Evolutionary conservation across 306 rosid genomes (phyloP).

Genomic region (Sindora glabra): DNA sequence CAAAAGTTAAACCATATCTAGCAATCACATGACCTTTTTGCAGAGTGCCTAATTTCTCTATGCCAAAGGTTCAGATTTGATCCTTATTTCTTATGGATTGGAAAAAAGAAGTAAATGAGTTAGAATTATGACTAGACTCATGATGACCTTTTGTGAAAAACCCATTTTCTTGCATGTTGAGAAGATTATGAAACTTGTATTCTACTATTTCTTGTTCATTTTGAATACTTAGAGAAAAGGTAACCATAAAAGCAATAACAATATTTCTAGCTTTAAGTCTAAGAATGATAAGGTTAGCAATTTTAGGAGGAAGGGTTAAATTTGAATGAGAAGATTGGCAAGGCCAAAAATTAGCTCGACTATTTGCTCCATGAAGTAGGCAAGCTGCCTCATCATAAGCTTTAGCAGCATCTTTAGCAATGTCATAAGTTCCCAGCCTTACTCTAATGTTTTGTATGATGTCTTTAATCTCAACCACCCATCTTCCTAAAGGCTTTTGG

Average conservation of each 20-base stretch:
- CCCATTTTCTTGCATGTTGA: slow-evolving; percentile 3
- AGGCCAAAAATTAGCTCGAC: slow-evolving; percentile 17
- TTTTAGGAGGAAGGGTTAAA: slow-evolving; percentile 39
- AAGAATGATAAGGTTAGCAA: slow-evolving; percentile 31
- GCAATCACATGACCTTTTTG: not conserved
- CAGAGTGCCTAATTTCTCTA: not conserved
- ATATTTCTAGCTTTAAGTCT: slow-evolving; percentile 34
- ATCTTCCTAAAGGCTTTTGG: slow-evolving; percentile 5
- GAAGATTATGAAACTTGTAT: not conserved
- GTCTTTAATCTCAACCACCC: slow-evolving; percentile 10
- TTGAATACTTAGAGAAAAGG: slow-evolving; percentile 1
- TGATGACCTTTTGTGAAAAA: not conserved
- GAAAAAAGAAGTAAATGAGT: no score
- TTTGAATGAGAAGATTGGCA: slow-evolving; percentile 1
- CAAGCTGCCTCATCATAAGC: slow-evolving; percentile 20
- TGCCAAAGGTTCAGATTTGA: no score
- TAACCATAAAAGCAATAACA: slow-evolving; percentile 1
- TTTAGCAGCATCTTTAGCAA: slow-evolving; percentile 17
- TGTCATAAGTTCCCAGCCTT: slow-evolving; percentile 19
- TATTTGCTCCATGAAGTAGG: slow-evolving; percentile 13
- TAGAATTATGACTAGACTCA: slow-evolving; percentile 9
- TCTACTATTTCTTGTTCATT: slow-evolving; percentile 8
- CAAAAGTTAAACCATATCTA: not conserved
- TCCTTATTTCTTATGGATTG: no score
- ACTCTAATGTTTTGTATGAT: slow-evolving; percentile 3